phyloP scores from a whole-genome alignment of 2,329 filamentous ascomycete species.

The Gnomoniopsis sp. region DNA sequence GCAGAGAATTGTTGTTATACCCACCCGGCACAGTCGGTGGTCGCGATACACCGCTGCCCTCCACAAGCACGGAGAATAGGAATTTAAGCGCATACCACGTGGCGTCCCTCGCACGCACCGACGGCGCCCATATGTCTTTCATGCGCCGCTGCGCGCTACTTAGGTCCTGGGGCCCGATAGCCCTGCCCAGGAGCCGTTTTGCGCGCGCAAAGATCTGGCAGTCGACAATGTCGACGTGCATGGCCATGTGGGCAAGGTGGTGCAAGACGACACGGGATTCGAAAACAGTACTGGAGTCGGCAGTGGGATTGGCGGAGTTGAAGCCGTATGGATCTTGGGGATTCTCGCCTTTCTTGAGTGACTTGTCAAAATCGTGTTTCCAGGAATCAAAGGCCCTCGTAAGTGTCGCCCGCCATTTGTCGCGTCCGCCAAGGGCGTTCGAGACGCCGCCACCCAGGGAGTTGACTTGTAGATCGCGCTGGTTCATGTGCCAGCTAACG shows the following conservation, averaged over 20 bases:
- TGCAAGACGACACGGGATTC: slow-evolving; percentile 88
- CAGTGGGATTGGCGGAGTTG: slow-evolving; percentile 56
- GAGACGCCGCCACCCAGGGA: slow-evolving; percentile 72
- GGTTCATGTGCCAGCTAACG: slow-evolving; percentile 97
- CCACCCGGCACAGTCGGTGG: slow-evolving; percentile 30
- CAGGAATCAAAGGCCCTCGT: slow-evolving; percentile 90
- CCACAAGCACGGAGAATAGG: slow-evolving; percentile 75
- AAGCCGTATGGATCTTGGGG: slow-evolving; percentile 49
- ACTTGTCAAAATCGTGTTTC: slow-evolving; percentile 88
- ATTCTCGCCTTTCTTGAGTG: slow-evolving; percentile 59
- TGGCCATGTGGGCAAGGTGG: slow-evolving; percentile 94
- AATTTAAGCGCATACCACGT: slow-evolving; percentile 91
- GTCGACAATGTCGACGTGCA: slow-evolving; percentile 96
- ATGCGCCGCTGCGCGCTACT: slow-evolving; percentile 76
- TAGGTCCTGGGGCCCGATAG: slow-evolving; percentile 79
- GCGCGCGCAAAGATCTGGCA: slow-evolving; percentile 94
- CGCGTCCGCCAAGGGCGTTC: slow-evolving; percentile 76
- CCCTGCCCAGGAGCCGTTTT: slow-evolving; percentile 77
- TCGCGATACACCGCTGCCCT: slow-evolving; percentile 38
- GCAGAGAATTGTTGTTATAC: slow-evolving; percentile 20
- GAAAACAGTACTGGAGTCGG: slow-evolving; percentile 64
- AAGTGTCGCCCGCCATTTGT: slow-evolving; percentile 85
- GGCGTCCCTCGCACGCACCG: slow-evolving; percentile 82
- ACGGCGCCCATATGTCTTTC: slow-evolving; percentile 85
- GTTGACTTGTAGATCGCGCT: slow-evolving; percentile 88